Base-by-base conservation (phyloP, 352 stramenopile species). In the Phytophthora constricta region DNA sequence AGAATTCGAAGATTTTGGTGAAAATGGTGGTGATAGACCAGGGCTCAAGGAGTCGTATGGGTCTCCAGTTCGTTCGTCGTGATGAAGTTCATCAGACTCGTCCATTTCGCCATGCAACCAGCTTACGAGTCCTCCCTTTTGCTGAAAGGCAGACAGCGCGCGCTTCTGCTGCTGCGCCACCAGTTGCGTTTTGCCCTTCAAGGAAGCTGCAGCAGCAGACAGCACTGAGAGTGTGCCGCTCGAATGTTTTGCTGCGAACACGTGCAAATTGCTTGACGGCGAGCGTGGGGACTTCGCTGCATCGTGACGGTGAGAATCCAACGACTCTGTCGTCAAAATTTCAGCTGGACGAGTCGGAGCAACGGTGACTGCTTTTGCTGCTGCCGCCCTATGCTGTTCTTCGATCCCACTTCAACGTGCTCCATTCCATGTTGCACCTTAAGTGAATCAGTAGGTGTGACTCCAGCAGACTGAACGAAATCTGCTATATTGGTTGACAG, bases 41-140 rank as follows among this genome's bases (percentile, higher is more conserved):
- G n/a, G n/a, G n/a, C n/a, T n/a, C n/a, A 42, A 42, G n/a, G 11
- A 42, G 34, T 42, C 10, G 34, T 16, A 42, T 10, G 4, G 14
- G 34, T 16, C 4, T 4, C 34, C 9, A 20, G 19, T 23, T n/a
- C 14, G 14, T 23, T 20, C n/a, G 14, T 47, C 14, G 9, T 47
- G 41, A 23, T 20, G 41, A 17, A 25, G 25, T 27, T 46, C 48
- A 20, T 41, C 48, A 8, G 58, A 31, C 14, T 49, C 39, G 3
- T 56, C 56, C 20, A 65, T 58, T n/a, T 89, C 82, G n/a, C 80
- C 82, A 34, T 91, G 82, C 2, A 91, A 64, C 82, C 82, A 91
- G 11, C 82, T 52, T 0, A 89, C 82, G 3, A 91, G 55, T 5
- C 82, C 82, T n/a, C 82, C 82, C 65, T 84, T 85, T 46, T 86